phyloP scores from a whole-genome alignment of 208 protist genomes.

The Naegleria gruberi region DNA sequence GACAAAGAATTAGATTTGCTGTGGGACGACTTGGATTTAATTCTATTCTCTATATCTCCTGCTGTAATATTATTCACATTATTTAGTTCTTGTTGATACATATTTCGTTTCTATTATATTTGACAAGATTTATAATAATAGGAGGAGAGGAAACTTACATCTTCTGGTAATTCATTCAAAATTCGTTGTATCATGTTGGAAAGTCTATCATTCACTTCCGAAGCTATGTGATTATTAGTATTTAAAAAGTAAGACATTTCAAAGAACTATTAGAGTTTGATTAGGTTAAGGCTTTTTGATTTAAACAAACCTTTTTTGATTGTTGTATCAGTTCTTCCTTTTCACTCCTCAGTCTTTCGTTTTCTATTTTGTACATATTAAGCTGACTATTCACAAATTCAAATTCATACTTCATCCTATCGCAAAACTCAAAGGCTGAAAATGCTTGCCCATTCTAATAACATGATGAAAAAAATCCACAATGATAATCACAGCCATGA shows the following conservation, averaged over 20 bases:
- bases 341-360: neutral
- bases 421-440: neutral
- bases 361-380: neutral
- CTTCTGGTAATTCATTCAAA: neutral
- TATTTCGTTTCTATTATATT: too few species aligned
- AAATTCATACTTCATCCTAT: slow-evolving; percentile 1
- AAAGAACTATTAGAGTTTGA: neutral
- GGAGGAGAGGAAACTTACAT: neutral
- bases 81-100: neutral
- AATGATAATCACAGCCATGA: too few species aligned
- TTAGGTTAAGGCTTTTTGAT: neutral
- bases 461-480: neutral
- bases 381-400: neutral
- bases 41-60: neutral
- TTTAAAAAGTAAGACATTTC: neutral
- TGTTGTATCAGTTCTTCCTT: neutral
- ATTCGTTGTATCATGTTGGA: neutral
- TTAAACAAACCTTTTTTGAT: neutral
- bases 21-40: too few species aligned
- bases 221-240: neutral
- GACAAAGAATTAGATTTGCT: too few species aligned
- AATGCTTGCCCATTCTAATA: neutral
- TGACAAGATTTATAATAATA: too few species aligned
- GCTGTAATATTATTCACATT: neutral
- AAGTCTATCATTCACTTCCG: neutral